Conservation (phyloP, 2,329 filamentous ascomycete genomes). For the Fusarium floridanum region DNA sequence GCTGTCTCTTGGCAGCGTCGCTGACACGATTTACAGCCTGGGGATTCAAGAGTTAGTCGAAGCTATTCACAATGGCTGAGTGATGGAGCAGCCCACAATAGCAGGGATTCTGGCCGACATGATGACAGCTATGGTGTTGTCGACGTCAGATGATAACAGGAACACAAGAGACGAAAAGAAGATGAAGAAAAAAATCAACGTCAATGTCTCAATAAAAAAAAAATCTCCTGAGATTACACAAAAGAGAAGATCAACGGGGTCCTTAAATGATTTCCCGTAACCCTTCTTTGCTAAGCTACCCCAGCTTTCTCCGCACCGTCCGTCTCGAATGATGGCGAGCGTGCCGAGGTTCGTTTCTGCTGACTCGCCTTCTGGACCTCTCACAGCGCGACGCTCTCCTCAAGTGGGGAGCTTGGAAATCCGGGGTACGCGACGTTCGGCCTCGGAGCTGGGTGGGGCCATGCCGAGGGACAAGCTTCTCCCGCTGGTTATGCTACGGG, state of each 20-base stretch:
- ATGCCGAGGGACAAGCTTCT: slow-evolving; percentile 24
- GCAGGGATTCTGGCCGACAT: slow-evolving; percentile 53
- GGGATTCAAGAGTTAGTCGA: slow-evolving; percentile 13
- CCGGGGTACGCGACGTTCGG: slow-evolving; percentile 40
- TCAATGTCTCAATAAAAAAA: slow-evolving; percentile 3
- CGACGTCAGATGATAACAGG: slow-evolving; percentile 12
- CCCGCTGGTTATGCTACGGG: slow-evolving; percentile 13
- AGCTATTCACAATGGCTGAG: not conserved
- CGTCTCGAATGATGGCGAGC: slow-evolving; percentile 35
- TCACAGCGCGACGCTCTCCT: slow-evolving; percentile 16
- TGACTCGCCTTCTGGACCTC: slow-evolving; percentile 27
- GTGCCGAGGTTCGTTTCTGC: slow-evolving; percentile 44
- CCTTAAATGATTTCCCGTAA: slow-evolving; percentile 14
- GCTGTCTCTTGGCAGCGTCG: slow-evolving; percentile 84
- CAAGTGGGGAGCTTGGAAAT: slow-evolving; percentile 36
- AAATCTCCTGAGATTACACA: not conserved
- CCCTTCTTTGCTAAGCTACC: slow-evolving; percentile 17
- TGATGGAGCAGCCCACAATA: slow-evolving; percentile 44
- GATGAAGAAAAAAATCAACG: not conserved
- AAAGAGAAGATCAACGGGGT: not conserved
- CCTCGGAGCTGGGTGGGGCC: slow-evolving; percentile 36
- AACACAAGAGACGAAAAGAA: slow-evolving; percentile 14
- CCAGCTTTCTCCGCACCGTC: slow-evolving; percentile 44
- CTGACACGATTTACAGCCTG: slow-evolving; percentile 75
- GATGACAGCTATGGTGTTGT: slow-evolving; percentile 5